Evolutionary conservation across 129 eudicot species (phyloP).

Genomic region (Ambrosia artemisiifolia): DNA sequence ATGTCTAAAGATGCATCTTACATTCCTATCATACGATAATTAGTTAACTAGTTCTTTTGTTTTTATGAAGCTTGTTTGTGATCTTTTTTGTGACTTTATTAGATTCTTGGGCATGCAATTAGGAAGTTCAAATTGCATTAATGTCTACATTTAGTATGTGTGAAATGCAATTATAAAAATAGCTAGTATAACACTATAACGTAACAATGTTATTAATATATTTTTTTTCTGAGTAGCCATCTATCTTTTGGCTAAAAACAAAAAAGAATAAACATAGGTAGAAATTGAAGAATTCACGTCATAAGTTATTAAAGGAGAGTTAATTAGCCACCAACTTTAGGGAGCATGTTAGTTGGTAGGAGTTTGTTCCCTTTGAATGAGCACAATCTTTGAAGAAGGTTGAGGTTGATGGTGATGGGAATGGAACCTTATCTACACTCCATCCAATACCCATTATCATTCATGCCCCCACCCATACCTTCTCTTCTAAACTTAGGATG

Average conservation of each 20-base stretch:
- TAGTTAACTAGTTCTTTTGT: no score
- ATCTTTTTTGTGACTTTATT: no score
- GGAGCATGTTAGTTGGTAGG: slow-evolving; percentile 44
- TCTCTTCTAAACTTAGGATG: slow-evolving; percentile 11
- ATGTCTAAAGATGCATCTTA: not conserved
- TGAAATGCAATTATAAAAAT: no score
- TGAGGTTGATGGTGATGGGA: slow-evolving; percentile 26
- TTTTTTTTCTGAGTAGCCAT: no score
- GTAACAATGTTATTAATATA: no score
- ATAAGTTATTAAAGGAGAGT: slow-evolving; percentile 8
- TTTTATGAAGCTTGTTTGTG: no score
- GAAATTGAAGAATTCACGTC: slow-evolving; percentile 6
- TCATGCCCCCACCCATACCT: slow-evolving; percentile 33
- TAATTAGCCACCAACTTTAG: slow-evolving; percentile 40
- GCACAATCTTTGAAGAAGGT: slow-evolving; percentile 25
- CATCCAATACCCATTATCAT: slow-evolving; percentile 36
- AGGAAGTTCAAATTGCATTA: no score
- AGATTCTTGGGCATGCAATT: no score
- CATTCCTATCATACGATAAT: no score
- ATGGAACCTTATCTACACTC: slow-evolving; percentile 35
- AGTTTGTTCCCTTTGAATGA: slow-evolving; percentile 39
- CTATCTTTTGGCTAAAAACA: no score
- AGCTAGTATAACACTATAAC: no score
- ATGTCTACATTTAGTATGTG: no score
- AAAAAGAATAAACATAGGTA: not conserved